phyloP scores from a whole-genome alignment of 495 filamentous ascomycete genomes.

The Penicillium atrosanguineum region DNA sequence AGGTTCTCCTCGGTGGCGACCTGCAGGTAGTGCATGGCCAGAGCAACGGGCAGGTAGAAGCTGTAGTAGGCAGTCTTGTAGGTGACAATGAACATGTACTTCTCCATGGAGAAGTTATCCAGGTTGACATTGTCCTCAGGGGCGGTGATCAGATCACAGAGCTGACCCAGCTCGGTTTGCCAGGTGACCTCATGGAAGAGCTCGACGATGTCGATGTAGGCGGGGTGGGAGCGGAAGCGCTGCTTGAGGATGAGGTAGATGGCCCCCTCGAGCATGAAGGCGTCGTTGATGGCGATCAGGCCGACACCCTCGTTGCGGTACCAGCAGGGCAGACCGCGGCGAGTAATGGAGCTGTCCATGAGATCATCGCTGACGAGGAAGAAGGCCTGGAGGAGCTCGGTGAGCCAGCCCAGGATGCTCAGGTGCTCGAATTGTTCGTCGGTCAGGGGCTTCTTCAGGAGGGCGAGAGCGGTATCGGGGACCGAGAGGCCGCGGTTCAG shows the following conservation, averaged over 20 bases:
- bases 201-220: constrained; percentile 88
- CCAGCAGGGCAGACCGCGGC: constrained; percentile 93
- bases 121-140: constrained; percentile 88
- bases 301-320: constrained; percentile 84
- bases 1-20: constrained; percentile 82
- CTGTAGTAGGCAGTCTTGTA: constrained; percentile 99
- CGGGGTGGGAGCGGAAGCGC: constrained; percentile 78
- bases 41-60: constrained; percentile 97
- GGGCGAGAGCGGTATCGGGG: constrained; percentile 79
- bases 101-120: constrained; percentile 87
- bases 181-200: constrained; percentile 92
- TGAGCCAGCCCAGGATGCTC: constrained; percentile 90
- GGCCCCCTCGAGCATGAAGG: constrained; percentile 88
- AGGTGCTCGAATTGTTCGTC: constrained; percentile 80
- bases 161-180: constrained; percentile 92
- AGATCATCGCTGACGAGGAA: constrained; percentile 99
- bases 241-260: constrained; percentile 94
- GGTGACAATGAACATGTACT: constrained; percentile 97
- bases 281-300: constrained; percentile 95
- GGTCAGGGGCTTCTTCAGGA: constrained; percentile 68
- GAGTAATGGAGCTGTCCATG: constrained; percentile 93
- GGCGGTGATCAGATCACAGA: constrained; percentile 91
- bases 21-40: constrained; percentile 78
- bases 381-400: constrained; percentile 96
- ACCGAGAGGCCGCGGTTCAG: constrained; percentile 99